Evolutionary conservation across 768 basidiomycete genomes (phyloP), one percentile per base, ranked within the genome.

Genomic region (Lactarius pseudohatsudake): DNA sequence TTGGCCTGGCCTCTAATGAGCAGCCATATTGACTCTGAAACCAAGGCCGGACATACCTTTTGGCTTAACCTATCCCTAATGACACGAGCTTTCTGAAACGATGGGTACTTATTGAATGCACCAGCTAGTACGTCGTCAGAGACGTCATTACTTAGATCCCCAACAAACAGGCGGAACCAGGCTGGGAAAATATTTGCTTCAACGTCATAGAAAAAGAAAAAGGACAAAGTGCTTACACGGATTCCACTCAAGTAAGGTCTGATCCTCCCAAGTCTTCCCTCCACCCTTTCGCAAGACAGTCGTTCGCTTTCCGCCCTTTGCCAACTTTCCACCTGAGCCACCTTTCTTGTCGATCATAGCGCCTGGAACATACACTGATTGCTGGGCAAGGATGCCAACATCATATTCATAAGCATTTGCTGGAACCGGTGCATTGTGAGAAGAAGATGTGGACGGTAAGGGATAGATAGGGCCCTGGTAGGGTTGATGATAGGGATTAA

Each of bases 211-310:
- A 32, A 40, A 50, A 16, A 50, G 34, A 36, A 54, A 57, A 54
- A 40, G 36, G 15, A 40, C 57, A 53, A 43, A 50, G 9, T 28
- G 82, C 92, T 71, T 74, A 97, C 96, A 86, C 61, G 96, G 91
- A 79, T 94, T 97, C 97, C 97, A 99, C 72, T 99, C 97, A 16
- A 98, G 78, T 64, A 99, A 80, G 4, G 94, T 97, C 78, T 94
- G 94, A 76, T 99, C 97, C 76, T 99, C 97, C 97, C 97, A 99
- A 28, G 92, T 89, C 79, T 94, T 96, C 40, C 97, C 97, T 62
- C 85, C 96, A 6, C 96, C 96, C 77, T 98, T 98, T 61, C 97
- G 84, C 57, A 99, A 78, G 11, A 99, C 97, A 3, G 97, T 99
- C 57, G 87, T 89, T 67, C 96, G 81, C 79, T 98, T 97, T 50